Evolutionary conservation across 352 stramenopile genomes (phyloP).

Genomic region (Plasmopara halstedii): DNA sequence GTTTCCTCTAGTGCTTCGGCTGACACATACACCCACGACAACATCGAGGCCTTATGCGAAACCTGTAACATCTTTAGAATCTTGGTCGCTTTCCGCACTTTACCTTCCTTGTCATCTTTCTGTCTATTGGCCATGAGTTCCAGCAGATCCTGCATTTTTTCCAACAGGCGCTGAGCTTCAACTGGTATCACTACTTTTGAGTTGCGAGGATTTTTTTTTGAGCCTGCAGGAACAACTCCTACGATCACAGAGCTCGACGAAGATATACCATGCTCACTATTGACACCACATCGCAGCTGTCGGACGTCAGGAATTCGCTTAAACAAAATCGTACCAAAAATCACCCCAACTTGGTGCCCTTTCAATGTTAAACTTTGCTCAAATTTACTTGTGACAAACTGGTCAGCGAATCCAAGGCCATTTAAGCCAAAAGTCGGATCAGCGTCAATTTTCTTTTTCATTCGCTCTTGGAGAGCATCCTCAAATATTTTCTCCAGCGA

Average conservation of each 20-base stretch:
- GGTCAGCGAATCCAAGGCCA: constrained; percentile 51
- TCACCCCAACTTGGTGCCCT: constrained; percentile 78
- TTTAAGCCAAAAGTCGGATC: constrained; percentile 35
- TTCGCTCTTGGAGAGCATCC: constrained; percentile 78
- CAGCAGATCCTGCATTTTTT: constrained; percentile 86
- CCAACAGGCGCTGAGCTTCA: constrained; percentile 79
- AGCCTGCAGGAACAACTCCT: constrained; percentile 34
- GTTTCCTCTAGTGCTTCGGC: constrained; percentile 79
- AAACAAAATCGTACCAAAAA: constrained; percentile 85
- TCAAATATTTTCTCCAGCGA: constrained; percentile 87
- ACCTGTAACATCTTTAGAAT: constrained; percentile 87
- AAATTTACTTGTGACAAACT: constrained; percentile 81
- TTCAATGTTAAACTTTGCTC: constrained; percentile 84
- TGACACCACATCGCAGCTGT: constrained; percentile 79
- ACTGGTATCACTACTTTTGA: constrained; percentile 75
- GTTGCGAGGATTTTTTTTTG: constrained; percentile 61
- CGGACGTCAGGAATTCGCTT: constrained; percentile 85
- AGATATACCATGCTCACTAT: constrained; percentile 83
- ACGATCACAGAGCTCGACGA: constrained; percentile 85
- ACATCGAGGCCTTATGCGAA: constrained; percentile 85
- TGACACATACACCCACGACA: constrained; percentile 84
- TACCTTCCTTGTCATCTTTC: constrained; percentile 87
- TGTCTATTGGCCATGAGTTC: constrained; percentile 82
- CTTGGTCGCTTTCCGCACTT: constrained; percentile 86
- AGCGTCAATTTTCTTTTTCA: constrained; percentile 68